These are phyloP conservation scores for Cladosporium halotolerans DNA, from an alignment of 2,329 filamentous ascomycete species.

Conservation along the genomic window DNA sequence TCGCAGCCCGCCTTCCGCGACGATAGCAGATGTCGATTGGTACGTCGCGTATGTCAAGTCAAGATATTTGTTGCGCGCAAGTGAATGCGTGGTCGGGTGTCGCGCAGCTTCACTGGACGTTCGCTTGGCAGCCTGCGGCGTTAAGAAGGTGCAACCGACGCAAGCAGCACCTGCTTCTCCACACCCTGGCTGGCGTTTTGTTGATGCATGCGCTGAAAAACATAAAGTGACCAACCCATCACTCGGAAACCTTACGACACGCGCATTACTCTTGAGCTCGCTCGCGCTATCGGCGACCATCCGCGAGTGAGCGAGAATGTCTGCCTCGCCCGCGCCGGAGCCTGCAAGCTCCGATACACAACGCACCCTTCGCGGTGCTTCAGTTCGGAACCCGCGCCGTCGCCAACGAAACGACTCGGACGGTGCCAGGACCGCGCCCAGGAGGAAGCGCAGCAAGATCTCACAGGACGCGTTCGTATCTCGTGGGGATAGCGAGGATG, in stretches of 20 bases:
- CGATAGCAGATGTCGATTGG: no score
- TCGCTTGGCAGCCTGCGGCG: background rate
- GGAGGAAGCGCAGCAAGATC: conserved; percentile 44
- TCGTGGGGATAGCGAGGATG: conserved; percentile 16
- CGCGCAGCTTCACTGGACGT: background rate
- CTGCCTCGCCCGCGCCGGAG: conserved; percentile 9
- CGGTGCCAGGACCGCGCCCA: conserved; percentile 35
- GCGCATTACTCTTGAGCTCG: background rate
- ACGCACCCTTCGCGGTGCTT: conserved; percentile 19
- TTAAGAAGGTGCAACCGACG: background rate
- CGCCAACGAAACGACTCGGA: conserved; percentile 40
- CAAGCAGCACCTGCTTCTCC: conserved; percentile 2
- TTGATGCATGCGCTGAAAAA: conserved; percentile 11
- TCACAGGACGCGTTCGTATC: conserved; percentile 35
- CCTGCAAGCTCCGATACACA: conserved; percentile 13
- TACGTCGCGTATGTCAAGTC: background rate
- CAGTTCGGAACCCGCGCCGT: conserved; percentile 38
- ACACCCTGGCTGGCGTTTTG: conserved; percentile 6
- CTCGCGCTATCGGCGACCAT: background rate
- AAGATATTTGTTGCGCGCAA: background rate
- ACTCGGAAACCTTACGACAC: background rate
- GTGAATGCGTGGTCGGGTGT: background rate
- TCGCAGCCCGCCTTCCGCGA: no score
- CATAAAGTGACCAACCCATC: conserved; percentile 2
- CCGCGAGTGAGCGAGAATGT: conserved; percentile 11